A percentile compares a stretch with the other conserved stretches of the same genome.
phyloP scores from a whole-genome alignment of 306 rosid species.

The Dicorynia guianensis region DNA sequence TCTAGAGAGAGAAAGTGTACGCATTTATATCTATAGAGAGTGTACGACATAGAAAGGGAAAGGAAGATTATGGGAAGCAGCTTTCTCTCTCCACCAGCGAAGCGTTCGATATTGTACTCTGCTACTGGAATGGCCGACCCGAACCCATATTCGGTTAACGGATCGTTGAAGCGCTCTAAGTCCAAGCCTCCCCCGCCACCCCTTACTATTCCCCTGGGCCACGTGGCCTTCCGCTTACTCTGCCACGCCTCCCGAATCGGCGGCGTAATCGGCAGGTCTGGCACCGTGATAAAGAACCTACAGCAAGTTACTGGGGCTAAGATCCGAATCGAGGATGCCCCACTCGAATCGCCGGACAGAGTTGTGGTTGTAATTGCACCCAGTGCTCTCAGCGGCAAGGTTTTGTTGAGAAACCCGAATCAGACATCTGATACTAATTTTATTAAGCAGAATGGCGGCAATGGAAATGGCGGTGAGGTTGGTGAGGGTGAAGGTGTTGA shows the following conservation, averaged over 20 bases:
- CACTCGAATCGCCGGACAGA: constrained; percentile 72
- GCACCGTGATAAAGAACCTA: constrained; percentile 71
- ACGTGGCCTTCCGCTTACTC: constrained; percentile 81
- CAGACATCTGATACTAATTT: no score
- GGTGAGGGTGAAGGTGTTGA: constrained; percentile 36
- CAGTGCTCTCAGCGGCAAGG: constrained; percentile 29
- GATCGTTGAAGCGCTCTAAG: constrained; percentile 53
- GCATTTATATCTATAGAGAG: constrained; percentile 25
- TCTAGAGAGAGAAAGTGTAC: background rate
- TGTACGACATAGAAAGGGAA: background rate
- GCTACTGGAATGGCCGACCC: constrained; percentile 43
- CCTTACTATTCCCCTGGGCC: constrained; percentile 47
- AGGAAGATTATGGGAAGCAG: constrained; percentile 56
- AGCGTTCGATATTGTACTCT: constrained; percentile 38
- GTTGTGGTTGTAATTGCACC: constrained; percentile 60
- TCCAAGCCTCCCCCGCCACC: constrained; percentile 38
- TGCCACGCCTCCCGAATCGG: constrained; percentile 95
- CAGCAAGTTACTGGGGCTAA: constrained; percentile 74
- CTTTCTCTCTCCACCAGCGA: constrained; percentile 52
- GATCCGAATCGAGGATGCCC: constrained; percentile 79
- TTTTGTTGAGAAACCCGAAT: background rate
- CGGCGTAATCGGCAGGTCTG: constrained; percentile 87
- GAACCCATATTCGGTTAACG: constrained; percentile 33
- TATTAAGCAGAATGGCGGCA: background rate
- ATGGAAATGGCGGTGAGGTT: background rate